Evolutionary conservation across 306 rosid species (phyloP), one percentile per base, ranked within the genome.

Genomic region (Hylodesmum podocarpum): DNA sequence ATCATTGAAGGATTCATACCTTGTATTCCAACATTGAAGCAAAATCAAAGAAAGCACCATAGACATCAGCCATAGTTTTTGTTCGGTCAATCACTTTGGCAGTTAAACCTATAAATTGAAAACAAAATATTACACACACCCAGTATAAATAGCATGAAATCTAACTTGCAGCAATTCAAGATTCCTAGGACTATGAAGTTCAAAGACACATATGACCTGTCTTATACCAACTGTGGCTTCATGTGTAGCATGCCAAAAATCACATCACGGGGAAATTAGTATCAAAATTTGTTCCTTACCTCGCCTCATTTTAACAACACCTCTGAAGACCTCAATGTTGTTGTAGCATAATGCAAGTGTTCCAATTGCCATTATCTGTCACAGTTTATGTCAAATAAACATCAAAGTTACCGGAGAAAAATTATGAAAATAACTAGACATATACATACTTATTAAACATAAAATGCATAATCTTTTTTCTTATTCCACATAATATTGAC

Each of bases 231-330:
- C 36, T 53, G 49, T 57, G 47, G 21, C 64, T 80, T 19, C 36
- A 67, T 49, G 71, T 49, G 36, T 37, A 19, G 58, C 59, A 28
- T 27, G 46, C 64, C 19, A 33, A 72, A 41, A 44, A 53, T 66
- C 65, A 79, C 65, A 76, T 49, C 24, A 63, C 54, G 58, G 73
- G 41, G 24, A 66, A 75, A 72, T 51, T 43, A 8, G 40, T 53
- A 79, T 41, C 41, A 25, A 66, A 43, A 65, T 50, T 55, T 44
- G 72, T 74, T 76, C 87, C 87, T 86, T 83, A 95, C 99, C 99
- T 21, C 99, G 92, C 88, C 99, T 88, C 97, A 95, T 83, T 89
- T 95, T 95, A 66, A 95, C 97, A 24, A 95, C 97, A 71, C 97
- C 97, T 89, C 97, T 85, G 91, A 95, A 95, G 85, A 95, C 88